Conservation (phyloP, 805 yeast genomes). For the Candida khao-thaluensis region DNA sequence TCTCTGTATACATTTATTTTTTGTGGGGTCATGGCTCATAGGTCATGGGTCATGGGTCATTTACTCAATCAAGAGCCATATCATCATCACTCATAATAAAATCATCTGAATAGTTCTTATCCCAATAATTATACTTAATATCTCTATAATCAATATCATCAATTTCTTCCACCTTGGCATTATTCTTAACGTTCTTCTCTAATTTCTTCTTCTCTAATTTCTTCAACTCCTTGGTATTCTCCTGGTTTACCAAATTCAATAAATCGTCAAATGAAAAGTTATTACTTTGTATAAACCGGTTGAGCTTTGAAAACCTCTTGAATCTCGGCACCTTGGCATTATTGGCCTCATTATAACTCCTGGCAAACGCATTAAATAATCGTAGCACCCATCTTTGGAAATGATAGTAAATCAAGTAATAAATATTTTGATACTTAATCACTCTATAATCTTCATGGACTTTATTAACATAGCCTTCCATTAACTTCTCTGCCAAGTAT, state of each 20-base stretch:
- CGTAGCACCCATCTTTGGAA: slow-evolving; percentile 38
- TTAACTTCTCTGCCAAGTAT: slow-evolving; percentile 16
- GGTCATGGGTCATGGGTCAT: too few relatives aligned
- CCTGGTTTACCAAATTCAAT: slow-evolving; percentile 24
- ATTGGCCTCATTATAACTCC: slow-evolving; percentile 24
- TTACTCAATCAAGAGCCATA: too few relatives aligned
- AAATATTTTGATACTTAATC: slow-evolving; percentile 26
- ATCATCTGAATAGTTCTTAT: slow-evolving; percentile 20
- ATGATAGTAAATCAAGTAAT: slow-evolving; percentile 23
- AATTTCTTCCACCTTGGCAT: slow-evolving; percentile 1
- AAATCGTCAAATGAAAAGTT: slow-evolving; percentile 24
- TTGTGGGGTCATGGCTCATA: too few relatives aligned
- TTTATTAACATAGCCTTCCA: slow-evolving; percentile 10
- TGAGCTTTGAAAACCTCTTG: slow-evolving; percentile 22
- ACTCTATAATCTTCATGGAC: slow-evolving; percentile 14
- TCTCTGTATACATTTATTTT: too few relatives aligned
- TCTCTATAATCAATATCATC: slow-evolving; percentile 17
- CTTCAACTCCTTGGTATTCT: slow-evolving; percentile 24
- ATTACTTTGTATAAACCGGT: slow-evolving; percentile 20
- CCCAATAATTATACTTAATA: slow-evolving; percentile 38
- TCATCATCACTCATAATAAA: slow-evolving; percentile 12
- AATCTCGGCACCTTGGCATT: slow-evolving; percentile 19
- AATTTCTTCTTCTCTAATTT: slow-evolving; percentile 11
- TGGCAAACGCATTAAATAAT: slow-evolving; percentile 35
- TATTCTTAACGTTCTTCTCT: background rate